Evolutionary conservation across 1,284 basidiomycete species (phyloP), one percentile per base, ranked within the genome.

Genomic region (Gomphus sp.): DNA sequence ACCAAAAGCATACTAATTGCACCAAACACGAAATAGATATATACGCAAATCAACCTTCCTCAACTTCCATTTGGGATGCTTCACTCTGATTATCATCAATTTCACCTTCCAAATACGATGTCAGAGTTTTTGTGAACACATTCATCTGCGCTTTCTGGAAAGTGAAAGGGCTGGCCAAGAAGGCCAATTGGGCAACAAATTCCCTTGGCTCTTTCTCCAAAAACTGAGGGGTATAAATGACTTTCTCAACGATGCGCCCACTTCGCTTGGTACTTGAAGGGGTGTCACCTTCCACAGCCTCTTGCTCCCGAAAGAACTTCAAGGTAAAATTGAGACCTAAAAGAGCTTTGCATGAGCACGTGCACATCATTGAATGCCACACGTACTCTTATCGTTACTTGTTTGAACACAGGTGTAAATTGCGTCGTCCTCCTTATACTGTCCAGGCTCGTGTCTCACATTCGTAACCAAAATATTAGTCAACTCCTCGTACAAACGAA

Each of bases 81-180:
- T 76, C 74, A 39, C 70, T 64, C 6, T 61, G 58, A n/a, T 60
- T 59, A 11, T 61, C 64, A 14, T 62, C 72, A 60, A 86, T 69
- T 53, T 73, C 44, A 79, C 77, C 57, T 78, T 73, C 60, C 28
- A 59, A 52, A 25, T 55, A 52, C 16, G 51, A 47, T 28, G 44
- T 55, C 14, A 86, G 68, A 22, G 81, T 83, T 65, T 76, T 76
- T 51, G 85, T 68, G 71, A 90, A 86, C 25, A 85, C 69, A 2
- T 80, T 76, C 58, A 87, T 74, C 68, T 91, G 88, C 22, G 77
- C 73, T 50, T 77, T 75, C 58, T 77, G 73, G 66, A 91, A 91
- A 14, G 84, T 82, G 68, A 91, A 91, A 0, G 80, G 69, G 2
- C 74, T 73, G 37, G 70, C 73, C 60, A 91, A 74, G 68, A 85